phyloP scores from a whole-genome alignment of 1,284 basidiomycete genomes.

The Fomitopsis schrenkii region DNA sequence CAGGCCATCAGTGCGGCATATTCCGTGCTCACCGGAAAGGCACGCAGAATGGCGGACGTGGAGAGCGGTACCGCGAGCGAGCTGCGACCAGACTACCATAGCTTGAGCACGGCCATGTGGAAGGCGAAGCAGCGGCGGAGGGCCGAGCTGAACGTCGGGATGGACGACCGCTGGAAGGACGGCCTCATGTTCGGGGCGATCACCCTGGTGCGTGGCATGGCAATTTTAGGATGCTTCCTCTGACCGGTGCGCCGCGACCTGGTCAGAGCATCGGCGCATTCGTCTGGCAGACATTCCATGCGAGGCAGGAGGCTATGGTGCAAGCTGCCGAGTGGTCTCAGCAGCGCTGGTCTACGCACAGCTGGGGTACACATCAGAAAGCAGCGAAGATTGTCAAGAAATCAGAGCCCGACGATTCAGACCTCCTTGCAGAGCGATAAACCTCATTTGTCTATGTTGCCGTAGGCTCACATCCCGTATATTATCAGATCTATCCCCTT shows the following conservation, averaged over 20 bases:
- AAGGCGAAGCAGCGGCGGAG: constrained; percentile 37
- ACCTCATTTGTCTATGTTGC: too few species aligned
- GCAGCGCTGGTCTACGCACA: not conserved
- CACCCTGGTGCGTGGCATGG: constrained; percentile 37
- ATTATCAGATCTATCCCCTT: too few species aligned
- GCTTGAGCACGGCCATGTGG: constrained; percentile 30
- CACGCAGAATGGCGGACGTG: constrained; percentile 24
- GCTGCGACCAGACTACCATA: constrained; percentile 22
- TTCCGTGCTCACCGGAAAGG: constrained; percentile 42
- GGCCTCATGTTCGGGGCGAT: constrained; percentile 44
- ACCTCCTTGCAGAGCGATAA: not conserved
- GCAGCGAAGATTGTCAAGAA: not conserved
- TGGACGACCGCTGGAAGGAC: constrained; percentile 56
- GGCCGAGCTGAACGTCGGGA: constrained; percentile 31
- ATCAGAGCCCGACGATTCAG: not conserved
- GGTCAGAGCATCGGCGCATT: constrained; percentile 19
- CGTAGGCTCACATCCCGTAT: too few species aligned
- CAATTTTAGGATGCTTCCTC: not conserved
- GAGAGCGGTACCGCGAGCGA: constrained; percentile 33
- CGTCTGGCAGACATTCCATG: constrained; percentile 21
- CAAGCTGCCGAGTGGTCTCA: not conserved
- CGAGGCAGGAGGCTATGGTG: constrained; percentile 15
- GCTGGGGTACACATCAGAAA: not conserved
- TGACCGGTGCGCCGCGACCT: not conserved
- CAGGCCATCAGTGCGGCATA: constrained; percentile 61